phyloP scores from a whole-genome alignment of 805 yeast species.

The Saccharomyces jurei region DNA sequence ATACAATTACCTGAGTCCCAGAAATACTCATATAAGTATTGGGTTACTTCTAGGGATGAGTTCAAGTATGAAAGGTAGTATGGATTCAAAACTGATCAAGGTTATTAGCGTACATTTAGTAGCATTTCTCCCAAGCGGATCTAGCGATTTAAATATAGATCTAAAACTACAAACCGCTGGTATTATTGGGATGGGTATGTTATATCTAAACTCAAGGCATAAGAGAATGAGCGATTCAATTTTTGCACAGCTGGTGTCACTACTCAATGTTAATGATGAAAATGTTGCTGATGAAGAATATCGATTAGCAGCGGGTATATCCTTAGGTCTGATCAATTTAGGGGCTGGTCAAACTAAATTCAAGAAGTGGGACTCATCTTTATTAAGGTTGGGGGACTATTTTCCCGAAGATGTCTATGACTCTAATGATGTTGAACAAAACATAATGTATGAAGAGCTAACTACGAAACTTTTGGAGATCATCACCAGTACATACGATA shows the following conservation, averaged over 20 bases:
- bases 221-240: slow-evolving; percentile 79
- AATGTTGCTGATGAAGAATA: slow-evolving; percentile 66
- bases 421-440: slow-evolving; percentile 3
- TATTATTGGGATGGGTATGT: slow-evolving; percentile 76
- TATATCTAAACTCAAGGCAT: slow-evolving; percentile 71
- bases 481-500: slow-evolving; percentile 14
- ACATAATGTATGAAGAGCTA: slow-evolving; percentile 3
- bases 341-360: slow-evolving; percentile 47
- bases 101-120: slow-evolving; percentile 89
- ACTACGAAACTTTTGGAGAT: slow-evolving; percentile 12
- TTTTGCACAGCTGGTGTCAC: slow-evolving; percentile 51
- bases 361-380: slow-evolving; percentile 39
- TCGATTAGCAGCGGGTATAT: slow-evolving; percentile 78
- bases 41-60: slow-evolving; percentile 89
- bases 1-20: slow-evolving; percentile 85
- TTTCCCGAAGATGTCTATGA: slow-evolving; percentile 1
- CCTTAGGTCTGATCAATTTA: slow-evolving; percentile 75
- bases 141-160: slow-evolving; percentile 80
- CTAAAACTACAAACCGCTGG: slow-evolving; percentile 86
- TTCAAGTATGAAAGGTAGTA: slow-evolving; percentile 73
- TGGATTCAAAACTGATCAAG: slow-evolving; percentile 81
- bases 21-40: slow-evolving; percentile 73
- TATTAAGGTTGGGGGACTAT: neutral
- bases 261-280: slow-evolving; percentile 47
- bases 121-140: slow-evolving; percentile 84